These are phyloP conservation scores for Aspergillus sp. DNA, from an alignment of 2,329 filamentous ascomycete species.

Conservation along the genomic window DNA sequence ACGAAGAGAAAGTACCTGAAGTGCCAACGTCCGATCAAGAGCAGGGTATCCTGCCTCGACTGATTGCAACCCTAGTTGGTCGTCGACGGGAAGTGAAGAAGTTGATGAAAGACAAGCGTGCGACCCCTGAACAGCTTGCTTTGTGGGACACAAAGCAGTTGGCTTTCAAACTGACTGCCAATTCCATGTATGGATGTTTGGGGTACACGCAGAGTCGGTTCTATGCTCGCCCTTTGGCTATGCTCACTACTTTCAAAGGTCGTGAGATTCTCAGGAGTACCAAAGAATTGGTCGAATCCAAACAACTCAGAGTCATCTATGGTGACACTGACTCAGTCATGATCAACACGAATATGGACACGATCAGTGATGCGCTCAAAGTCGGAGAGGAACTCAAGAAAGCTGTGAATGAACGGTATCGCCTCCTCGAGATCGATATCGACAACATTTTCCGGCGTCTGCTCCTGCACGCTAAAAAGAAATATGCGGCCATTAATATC, in stretches of 20 bases:
- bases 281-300: conserved; percentile 90
- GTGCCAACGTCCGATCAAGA: conserved; percentile 71
- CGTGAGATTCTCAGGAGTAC: conserved; percentile 96
- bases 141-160: conserved; percentile 99
- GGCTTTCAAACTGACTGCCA: conserved; percentile 93
- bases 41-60: conserved; percentile 80
- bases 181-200: conserved; percentile 99
- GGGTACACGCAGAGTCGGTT: conserved; percentile 97
- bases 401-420: conserved; percentile 90
- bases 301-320: conserved; percentile 91
- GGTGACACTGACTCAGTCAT: conserved; percentile 99
- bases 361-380: conserved; percentile 82
- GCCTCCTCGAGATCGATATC: conserved; percentile 92
- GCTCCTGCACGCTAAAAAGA: conserved; percentile 95
- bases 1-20: conserved; percentile 86
- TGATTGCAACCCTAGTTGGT: conserved; percentile 88
- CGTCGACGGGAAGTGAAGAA: conserved; percentile 90
- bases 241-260: conserved; percentile 95
- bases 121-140: conserved; percentile 80
- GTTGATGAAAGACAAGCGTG: conserved; percentile 91
- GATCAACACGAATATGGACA: conserved; percentile 99
- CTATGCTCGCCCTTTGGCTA: conserved; percentile 90
- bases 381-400: conserved; percentile 94
- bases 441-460: conserved; percentile 96
- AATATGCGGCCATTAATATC: conserved; percentile 96